Base-by-base conservation (phyloP, 768 basidiomycete genomes). In the Pleurotus sapidus region DNA sequence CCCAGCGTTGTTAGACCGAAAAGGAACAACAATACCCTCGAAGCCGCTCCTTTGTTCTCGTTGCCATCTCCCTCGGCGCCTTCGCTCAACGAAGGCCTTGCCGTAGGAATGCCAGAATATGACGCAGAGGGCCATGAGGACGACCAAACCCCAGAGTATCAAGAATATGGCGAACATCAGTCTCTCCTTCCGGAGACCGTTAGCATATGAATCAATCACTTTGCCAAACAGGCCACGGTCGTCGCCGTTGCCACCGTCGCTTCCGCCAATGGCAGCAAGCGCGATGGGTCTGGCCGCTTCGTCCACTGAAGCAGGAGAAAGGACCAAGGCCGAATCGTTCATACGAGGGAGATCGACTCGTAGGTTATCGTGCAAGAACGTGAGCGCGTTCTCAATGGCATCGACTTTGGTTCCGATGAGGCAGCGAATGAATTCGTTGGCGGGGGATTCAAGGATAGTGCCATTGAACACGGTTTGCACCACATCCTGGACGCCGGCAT, bases 351-450 rank as follows among this genome's bases (percentile, higher is more conserved):
- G 79, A 64, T 91, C 73, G 64, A 98, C 77, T 48, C 86, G 77
- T 47, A 95, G 85, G 72, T 97, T 93, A 60, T 93, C 75, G 67
- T 96, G 88, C 60, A 98, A 75, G 81, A 96, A 98, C 0, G 94
- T 98, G 40, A 97, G 77, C 4, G 90, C 94, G 15, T 85, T 79
- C 71, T 95, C 93, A 65, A 98, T 78, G 8, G 88, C 91, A 56
- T 86, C 76, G 47, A 98, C 87, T 69, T 98, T 98, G 59, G 82
- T 80, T n/a, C 96, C 96, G 63, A 98, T 82, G 65, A 98, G 80
- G 67, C 96, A 98, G 65, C 77, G 83, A 65, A 97, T 73, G 67
- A 98, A 97, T 53, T 91, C 93, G 64, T 91, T 89, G 9, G 91
- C 83, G 0, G 94, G 93, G 2, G 75, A 67, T 63, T 91, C 86